Base-by-base conservation (phyloP, 2,329 filamentous ascomycete genomes). In the Didymella sp. region DNA sequence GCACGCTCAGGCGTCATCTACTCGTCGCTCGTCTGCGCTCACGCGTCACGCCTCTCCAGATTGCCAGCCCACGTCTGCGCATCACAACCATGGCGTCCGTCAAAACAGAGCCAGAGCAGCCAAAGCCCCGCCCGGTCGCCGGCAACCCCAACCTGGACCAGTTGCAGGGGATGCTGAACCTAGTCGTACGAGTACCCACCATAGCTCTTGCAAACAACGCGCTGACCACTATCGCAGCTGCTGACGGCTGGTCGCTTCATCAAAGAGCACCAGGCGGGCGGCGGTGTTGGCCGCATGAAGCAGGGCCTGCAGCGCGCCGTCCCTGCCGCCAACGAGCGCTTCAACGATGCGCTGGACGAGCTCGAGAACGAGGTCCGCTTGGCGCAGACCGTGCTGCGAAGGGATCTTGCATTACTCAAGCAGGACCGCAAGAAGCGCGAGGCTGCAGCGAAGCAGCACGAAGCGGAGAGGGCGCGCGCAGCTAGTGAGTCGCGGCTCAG, bases 301-400 rank as follows among this genome's bases (percentile, higher is more conserved):
- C 47, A 70, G 59, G 51, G 62, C 59, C 28, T 76, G 61, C 69
- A 77, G 59, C 72, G 78, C 47, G 73, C 69, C 37, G 67, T 83
- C 13, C 77, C 80, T 2, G 67, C 65, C 15, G 78, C 79, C 25
- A 70, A 74, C 15, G 71, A 74, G 30, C 71, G 76, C 60, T 84
- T 81, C 58, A 79, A 84, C 62, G 75, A 80, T 43, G 77, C 79
- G n/a, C 77, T 84, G n/a, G 81, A 84, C 68, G 73, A 79, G 55
- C 73, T 84, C 13, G 81, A 83, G 62, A 73, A 75, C 41, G 77
- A 83, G 50, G 66, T 83, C 38, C 64, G 61, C 55, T 61, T 68
- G 17, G 73, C 74, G 7, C 73, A 77, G 30, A 61, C 65, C 0
- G 74, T 76, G 8, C 57, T 76, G 51, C 69, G 74, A 7, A 56